Evolutionary conservation across 108 stramenopile genomes (phyloP), one percentile per base, ranked within the genome.

Genomic region (Skeletonema grethae): DNA sequence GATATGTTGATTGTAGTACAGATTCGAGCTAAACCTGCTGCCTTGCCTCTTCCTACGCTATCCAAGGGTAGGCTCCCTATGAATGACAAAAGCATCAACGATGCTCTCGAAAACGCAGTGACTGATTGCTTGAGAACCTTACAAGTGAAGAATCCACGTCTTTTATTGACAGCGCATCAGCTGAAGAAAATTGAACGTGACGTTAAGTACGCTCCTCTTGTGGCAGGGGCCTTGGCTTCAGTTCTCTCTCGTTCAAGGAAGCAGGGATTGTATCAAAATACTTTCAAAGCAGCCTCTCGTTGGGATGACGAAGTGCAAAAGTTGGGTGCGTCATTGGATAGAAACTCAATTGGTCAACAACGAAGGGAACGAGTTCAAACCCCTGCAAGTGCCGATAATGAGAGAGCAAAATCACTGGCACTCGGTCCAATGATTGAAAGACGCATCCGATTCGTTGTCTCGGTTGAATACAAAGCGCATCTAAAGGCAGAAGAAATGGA

Each of bases 21-120:
- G 35, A 85, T 95, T 57, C 70, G 72, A 57, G 94, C 91, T 16
- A 76, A 88, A 38, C 91, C 90, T 58, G 79, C 88, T 36, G 62
- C 67, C 13, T 73, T 95, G 57, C 90, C 91, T 34, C 86, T 95
- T 57, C 94, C 94, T 36, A 90, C 94, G 11, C 74, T 95, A 8
- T 92, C 89, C 9, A 95, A 87, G 84, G 90, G 94, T 15, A 65
- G 94, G 9, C 88, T 95, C 32, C 94, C 94, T 5, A 28, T 92
- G 48, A 85, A 92, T 61, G 78, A 95, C 66, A 63, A 63, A 38
- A 79, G 83, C 7, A 89, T 95, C 66, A 75, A 83, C 66, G 65
- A 72, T 43, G 90, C 94, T 7, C 53, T 95, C 16, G 85, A 92
- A 34, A 81, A 72, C 31, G 90, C 78, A 9, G 61, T 92, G 29